Evolutionary conservation across 768 basidiomycete genomes (phyloP), one percentile per base, ranked within the genome.

Genomic region (Mycena latifolia): DNA sequence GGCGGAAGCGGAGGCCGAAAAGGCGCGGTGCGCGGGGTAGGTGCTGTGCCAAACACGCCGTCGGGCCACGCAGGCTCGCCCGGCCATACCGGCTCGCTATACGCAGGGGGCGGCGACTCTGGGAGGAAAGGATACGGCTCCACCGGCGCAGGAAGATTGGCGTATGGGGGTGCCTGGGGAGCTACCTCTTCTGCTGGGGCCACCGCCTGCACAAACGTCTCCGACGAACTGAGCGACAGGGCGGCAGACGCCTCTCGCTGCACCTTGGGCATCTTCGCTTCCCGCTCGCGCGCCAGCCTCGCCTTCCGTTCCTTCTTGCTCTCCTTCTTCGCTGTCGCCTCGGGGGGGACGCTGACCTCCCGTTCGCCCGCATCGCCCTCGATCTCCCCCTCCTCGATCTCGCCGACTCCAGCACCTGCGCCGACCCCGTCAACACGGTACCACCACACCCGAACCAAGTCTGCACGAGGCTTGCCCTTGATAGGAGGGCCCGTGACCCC

Each of bases 341-440:
- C 53, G 18, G 56, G 56, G 11, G 66, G 69, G 12, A 65, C 62
- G 46, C 68, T 69, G 27, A 69, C 33, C 52, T 37, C 72, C 41
- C 65, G 54, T 55, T 75, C 77, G 25, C 61, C 77, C 33, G 69
- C 76, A 55, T 82, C 82, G 3, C 77, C 83, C 55, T 82, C 82
- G 54, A 85, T 85, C 68, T 85, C 85, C 3, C 83, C 84, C 65
- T 85, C 83, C 67, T 85, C 84, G 20, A 84, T 79, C 71, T 86
- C 84, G 6, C 80, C 80, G 6, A 81, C 82, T 5, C 80, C 78
- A 6, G 76, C 72, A 51, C 75, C 77, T n/a, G 79, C 80, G 50
- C 79, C 80, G 11, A 80, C 73, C 2, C 80, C 80, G 47, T 80
- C 79, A 22, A 80, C 78, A 12, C 82, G 80, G 70, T 84, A 86